These are phyloP conservation scores for Mesembryanthemum crystallinum DNA, from an alignment of 148 eudicot genomes.

Conservation along the genomic window DNA sequence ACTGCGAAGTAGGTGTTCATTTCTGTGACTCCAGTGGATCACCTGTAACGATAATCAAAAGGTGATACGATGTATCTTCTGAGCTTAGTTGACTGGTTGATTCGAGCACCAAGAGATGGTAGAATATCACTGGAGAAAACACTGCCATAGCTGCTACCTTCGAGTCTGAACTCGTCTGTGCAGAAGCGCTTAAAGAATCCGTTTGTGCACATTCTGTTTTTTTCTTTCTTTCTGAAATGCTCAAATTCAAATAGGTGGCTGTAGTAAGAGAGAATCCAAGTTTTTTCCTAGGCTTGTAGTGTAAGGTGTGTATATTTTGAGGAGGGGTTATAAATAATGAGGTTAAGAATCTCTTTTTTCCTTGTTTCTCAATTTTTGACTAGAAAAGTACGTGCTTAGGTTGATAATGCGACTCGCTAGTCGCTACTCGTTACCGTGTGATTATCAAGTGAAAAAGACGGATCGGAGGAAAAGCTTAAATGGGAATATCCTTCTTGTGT, in stretches of 20 bases:
- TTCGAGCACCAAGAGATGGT: constrained; percentile 83
- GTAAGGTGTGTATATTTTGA: constrained; percentile 5
- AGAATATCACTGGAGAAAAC: constrained; percentile 63
- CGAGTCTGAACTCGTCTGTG: constrained; percentile 45
- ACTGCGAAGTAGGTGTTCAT: no score
- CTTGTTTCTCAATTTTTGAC: background rate
- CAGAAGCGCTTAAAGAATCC: constrained; percentile 46
- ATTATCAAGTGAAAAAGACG: no score
- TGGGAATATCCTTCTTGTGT: constrained; percentile 23
- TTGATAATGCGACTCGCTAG: background rate
- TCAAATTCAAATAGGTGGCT: background rate
- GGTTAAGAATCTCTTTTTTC: constrained; percentile 17
- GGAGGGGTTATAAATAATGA: constrained; percentile 31
- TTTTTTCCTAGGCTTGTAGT: constrained; percentile 6
- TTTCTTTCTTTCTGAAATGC: no score
- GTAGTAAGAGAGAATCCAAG: background rate
- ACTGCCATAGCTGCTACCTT: constrained; percentile 36
- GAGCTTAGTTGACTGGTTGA: constrained; percentile 49
- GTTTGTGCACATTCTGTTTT: constrained; percentile 35
- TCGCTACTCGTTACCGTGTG: no score
- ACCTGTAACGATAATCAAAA: constrained; percentile 68
- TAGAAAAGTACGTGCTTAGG: background rate
- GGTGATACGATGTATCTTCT: constrained; percentile 57
- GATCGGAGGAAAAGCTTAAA: constrained; percentile 22
- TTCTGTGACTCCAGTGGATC: background rate